Conservation (phyloP, 306 rosid genomes). For the Abrus precatorius region DNA sequence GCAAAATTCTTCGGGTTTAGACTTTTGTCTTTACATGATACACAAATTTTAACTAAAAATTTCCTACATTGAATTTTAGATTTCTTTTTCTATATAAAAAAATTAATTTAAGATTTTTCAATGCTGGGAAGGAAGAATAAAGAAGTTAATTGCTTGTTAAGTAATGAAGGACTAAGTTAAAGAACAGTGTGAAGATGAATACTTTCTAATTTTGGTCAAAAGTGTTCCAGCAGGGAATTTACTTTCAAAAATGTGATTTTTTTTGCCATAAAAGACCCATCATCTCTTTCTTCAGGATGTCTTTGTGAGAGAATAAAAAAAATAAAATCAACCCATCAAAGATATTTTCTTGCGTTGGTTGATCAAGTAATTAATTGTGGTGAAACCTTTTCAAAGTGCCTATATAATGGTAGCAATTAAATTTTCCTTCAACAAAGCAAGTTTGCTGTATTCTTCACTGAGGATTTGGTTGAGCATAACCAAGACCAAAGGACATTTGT, state of each 20-base stretch:
- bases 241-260: slow-evolving; percentile 67
- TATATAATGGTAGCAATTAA: not conserved
- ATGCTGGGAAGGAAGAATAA: slow-evolving; percentile 69
- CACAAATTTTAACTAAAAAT: slow-evolving; percentile 10
- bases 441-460: slow-evolving; percentile 11
- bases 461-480: not conserved
- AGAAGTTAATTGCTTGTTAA: slow-evolving; percentile 87
- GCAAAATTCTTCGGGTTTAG: slow-evolving; percentile 6
- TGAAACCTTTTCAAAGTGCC: slow-evolving; percentile 19
- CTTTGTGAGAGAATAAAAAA: slow-evolving; percentile 44
- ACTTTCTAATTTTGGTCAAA: slow-evolving; percentile 71
- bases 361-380: not conserved
- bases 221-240: slow-evolving; percentile 74
- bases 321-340: slow-evolving; percentile 19
- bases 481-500: slow-evolving; percentile 34
- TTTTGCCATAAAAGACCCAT: slow-evolving; percentile 54
- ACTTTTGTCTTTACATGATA: slow-evolving; percentile 2
- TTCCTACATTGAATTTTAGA: slow-evolving; percentile 16
- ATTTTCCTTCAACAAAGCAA: slow-evolving; percentile 1
- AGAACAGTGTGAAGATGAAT: slow-evolving; percentile 66
- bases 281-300: slow-evolving; percentile 65
- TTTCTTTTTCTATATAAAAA: slow-evolving; percentile 43
- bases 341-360: slow-evolving; percentile 32
- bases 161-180: slow-evolving; percentile 65
- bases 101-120: slow-evolving; percentile 18